Base-by-base conservation (phyloP, 495 filamentous ascomycete species). In the Chaetomium fimeti region DNA sequence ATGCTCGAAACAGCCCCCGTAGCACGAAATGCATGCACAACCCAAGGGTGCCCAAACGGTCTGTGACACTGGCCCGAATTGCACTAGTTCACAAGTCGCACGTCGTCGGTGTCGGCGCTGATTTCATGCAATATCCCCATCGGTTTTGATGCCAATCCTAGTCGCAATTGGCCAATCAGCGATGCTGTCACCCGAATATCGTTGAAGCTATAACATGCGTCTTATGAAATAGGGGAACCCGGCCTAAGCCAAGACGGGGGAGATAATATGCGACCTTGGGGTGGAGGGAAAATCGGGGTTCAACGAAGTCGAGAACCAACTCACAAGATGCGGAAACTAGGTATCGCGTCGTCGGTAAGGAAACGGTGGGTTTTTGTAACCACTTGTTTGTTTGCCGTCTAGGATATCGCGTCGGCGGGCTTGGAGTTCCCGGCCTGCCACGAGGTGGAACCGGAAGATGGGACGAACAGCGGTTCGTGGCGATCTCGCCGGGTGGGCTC, bases 181-280 rank as follows among this genome's bases (percentile, higher is more conserved):
- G 58, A 42, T 57, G 40, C 36, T 43, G 20, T 24, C 9, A 55
- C 57, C 38, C 48, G 6, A 49, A 47, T 36, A 36, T n/a, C 48
- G 24, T 47, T 25, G 20, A 11, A 49, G 60, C 57, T 66, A 71
- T 71, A 71, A 67, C 62, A 69, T 67, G 56, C 16, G 45, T 56
- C 16, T 48, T 67, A 69, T 65, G 57, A 43, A 59, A 42, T 36
- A 36, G n/a, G 32, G 38, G 28, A 5, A 42, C 58, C 32, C 53
- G 32, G 20, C 43, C 55, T 24, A 60, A 59, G 64, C 64, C 52
- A 65, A 67, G 49, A 43, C 58, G 28, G 60, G 42, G 52, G 25
- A 49, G 32, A 20, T 5, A 48, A 52, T 24, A 29, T 63, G 59
- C 42, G 45, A 53, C 3, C 48, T 49, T 65, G 38, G 4, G 27